These are phyloP conservation scores for Russula virescens DNA, from an alignment of 768 basidiomycete genomes.

Conservation along the genomic window DNA sequence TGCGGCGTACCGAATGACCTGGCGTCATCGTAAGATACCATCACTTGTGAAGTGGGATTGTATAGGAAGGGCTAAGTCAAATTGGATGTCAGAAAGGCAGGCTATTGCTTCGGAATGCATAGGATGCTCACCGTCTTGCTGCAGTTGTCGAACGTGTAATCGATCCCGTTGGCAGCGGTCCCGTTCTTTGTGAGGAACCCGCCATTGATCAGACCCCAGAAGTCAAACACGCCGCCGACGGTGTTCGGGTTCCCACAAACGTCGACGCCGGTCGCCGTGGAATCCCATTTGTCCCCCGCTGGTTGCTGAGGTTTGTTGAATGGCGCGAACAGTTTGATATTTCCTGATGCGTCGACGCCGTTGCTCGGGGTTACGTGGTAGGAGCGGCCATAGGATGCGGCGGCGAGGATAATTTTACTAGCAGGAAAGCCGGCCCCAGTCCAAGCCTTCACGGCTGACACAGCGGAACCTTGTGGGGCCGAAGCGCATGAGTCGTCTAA, in stretches of 20 bases:
- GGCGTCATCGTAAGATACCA: constrained; percentile 35
- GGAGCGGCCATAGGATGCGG: constrained; percentile 79
- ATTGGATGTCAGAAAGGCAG: not conserved
- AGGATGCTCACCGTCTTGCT: constrained; percentile 29
- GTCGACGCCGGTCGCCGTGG: constrained; percentile 39
- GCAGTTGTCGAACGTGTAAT: constrained; percentile 38
- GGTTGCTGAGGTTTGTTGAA: constrained; percentile 23
- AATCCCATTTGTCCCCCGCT: constrained; percentile 44
- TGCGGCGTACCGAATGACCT: constrained; percentile 28
- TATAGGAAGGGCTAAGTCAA: constrained; percentile 31
- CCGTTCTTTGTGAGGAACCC: constrained; percentile 50
- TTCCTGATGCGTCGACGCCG: constrained; percentile 32
- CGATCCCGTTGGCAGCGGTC: constrained; percentile 40
- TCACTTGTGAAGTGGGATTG: constrained; percentile 27
- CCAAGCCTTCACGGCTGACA: constrained; percentile 74
- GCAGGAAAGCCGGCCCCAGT: constrained; percentile 70
- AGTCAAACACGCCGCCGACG: constrained; percentile 51
- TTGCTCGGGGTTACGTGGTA: constrained; percentile 39
- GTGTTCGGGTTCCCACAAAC: constrained; percentile 49
- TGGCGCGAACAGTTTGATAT: constrained; percentile 11
- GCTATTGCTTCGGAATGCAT: not conserved
- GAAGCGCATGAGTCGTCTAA: constrained; percentile 72
- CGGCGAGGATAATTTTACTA: constrained; percentile 72
- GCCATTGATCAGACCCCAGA: constrained; percentile 49
- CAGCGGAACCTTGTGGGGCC: constrained; percentile 63